Evolutionary conservation across 345 rosid species (phyloP), one percentile per base, ranked within the genome.

Genomic region (Limnanthes douglasii): DNA sequence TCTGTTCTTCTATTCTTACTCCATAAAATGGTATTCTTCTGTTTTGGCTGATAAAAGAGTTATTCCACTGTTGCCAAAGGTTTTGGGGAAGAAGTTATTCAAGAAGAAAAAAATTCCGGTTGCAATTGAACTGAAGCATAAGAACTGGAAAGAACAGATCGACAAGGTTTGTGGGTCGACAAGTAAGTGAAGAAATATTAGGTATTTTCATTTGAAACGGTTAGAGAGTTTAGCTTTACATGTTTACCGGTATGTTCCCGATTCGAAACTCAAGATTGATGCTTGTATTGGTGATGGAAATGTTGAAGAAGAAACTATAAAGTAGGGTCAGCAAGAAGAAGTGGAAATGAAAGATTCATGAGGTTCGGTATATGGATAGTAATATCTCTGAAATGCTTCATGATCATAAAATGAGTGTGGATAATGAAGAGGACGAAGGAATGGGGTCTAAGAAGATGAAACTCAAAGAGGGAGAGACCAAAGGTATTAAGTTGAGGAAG

Each of bases 101-200:
- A 52, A 51, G 52, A 77, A 61, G 43, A 82, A 71, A 72, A 82
- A 69, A 74, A 62, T 73, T 36, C 94, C 88, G 0, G 52, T 74
- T 15, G 64, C 68, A 4, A 17, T 82, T 11, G 73, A 82, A 46
- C 68, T 81, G 68, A 64, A 56, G 49, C 85, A 82, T 15, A 65
- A 58, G 46, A 77, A 73, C 32, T 82, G 94, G 94, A 82, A 66
- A 54, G 78, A 82, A 59, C 94, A 77, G 66, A 48, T 81, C 18
- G 66, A 64, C 21, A 73, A 40, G 12, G 74, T 59, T 20, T 70
- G 84, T 53, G 66, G 65, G 1, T 76, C 88, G 49, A 88, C 88
- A 6, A 56, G 57, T 30, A 69, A 73, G 22, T 82, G 94, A 88
- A 70, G 68, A 1, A 68, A 61, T 11, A 37, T 82, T 23, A 64